Conservation (phyloP, 176 grass and related monocot genomes). For the Oryza brachyantha region DNA sequence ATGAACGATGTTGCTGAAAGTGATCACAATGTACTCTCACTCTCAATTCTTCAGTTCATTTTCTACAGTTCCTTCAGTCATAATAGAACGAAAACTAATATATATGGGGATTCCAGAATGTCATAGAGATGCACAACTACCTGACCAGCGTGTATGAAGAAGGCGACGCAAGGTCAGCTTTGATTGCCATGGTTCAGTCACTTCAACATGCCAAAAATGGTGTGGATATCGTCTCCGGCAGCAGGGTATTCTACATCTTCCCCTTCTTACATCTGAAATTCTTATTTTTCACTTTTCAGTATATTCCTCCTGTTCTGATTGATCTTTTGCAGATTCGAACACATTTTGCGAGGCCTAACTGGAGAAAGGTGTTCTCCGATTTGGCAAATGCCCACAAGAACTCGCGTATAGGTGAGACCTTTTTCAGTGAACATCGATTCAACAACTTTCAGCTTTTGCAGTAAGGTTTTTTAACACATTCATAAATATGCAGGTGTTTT, state of each 20-base stretch:
- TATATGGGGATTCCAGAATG: constrained; percentile 63
- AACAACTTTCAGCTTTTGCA: not conserved
- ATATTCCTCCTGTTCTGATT: not conserved
- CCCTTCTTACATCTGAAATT: not conserved
- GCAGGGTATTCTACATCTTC: constrained; percentile 47
- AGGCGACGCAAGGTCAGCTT: constrained; percentile 88
- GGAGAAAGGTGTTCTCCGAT: constrained; percentile 97
- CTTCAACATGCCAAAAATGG: constrained; percentile 96
- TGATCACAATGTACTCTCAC: constrained; percentile 60
- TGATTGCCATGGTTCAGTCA: constrained; percentile 94
- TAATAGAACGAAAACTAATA: constrained; percentile 28
- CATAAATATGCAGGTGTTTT: constrained; percentile 79
- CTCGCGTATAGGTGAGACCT: constrained; percentile 74
- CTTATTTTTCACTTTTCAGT: not conserved
- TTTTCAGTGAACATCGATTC: not conserved
- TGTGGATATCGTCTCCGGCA: constrained; percentile 91
- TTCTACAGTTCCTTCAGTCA: not conserved
- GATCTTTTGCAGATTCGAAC: constrained; percentile 72
- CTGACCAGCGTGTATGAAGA: constrained; percentile 99
- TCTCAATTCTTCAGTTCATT: constrained; percentile 10
- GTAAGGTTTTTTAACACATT: constrained; percentile 1
- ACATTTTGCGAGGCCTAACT: constrained; percentile 97
- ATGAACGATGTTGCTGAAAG: constrained; percentile 97
- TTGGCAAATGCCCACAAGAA: constrained; percentile 75
- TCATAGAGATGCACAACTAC: constrained; percentile 99